These are phyloP conservation scores for Pistacia integerrima DNA, from an alignment of 345 rosid genomes.

Conservation along the genomic window DNA sequence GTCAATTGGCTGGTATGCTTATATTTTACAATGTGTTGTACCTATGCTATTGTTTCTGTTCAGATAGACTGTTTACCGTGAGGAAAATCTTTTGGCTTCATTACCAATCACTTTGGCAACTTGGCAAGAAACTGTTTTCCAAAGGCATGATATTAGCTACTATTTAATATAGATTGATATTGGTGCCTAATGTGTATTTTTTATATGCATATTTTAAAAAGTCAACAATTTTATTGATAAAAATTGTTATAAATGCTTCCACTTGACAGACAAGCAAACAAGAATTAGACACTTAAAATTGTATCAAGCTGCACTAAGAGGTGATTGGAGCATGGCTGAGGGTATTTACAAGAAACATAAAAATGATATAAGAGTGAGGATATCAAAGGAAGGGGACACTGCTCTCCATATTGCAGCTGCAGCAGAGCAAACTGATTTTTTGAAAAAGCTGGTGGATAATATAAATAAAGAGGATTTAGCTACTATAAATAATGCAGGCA, in stretches of 20 bases:
- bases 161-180: too few relatives aligned
- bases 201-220: too few relatives aligned
- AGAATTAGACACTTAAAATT: slow-evolving; percentile 1
- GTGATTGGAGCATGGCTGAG: slow-evolving; percentile 13
- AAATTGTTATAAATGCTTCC: background rate
- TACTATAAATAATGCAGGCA: background rate
- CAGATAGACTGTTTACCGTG: background rate
- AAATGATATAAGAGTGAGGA: background rate
- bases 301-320: slow-evolving; percentile 23
- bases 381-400: slow-evolving; percentile 8
- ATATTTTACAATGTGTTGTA: too few relatives aligned
- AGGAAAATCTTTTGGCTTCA: background rate
- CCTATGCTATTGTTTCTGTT: background rate
- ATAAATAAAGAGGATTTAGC: background rate
- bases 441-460: background rate
- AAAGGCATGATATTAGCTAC: too few relatives aligned
- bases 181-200: too few relatives aligned
- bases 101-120: background rate
- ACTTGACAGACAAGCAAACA: background rate
- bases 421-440: background rate
- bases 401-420: background rate
- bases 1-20: background rate
- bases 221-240: too few relatives aligned
- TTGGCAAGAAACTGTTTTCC: too few relatives aligned
- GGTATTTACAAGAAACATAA: too few relatives aligned